Evolutionary conservation across 2,329 filamentous ascomycete species (phyloP).

Genomic region (Alternaria ethzedia): DNA sequence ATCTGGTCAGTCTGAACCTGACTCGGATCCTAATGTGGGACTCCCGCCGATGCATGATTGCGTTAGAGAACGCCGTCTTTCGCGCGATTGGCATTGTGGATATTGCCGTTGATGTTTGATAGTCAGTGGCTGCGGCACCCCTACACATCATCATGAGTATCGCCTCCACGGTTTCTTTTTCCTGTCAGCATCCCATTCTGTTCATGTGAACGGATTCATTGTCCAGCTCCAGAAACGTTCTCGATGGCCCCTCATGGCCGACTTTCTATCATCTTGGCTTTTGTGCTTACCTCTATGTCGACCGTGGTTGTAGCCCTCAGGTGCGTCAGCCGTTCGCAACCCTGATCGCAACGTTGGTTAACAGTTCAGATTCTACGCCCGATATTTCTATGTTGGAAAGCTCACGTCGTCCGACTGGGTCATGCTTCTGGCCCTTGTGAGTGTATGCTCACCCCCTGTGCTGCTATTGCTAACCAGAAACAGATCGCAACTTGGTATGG

Average conservation of each 20-base stretch:
- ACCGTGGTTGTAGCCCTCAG: conserved; percentile 39
- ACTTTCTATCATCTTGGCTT: conserved; percentile 29
- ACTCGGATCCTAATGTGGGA: conserved; percentile 21
- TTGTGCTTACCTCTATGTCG: conserved; percentile 35
- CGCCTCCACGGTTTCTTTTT: not conserved
- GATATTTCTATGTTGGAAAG: conserved; percentile 34
- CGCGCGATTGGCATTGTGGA: conserved; percentile 1
- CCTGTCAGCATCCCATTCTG: not conserved
- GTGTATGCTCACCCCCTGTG: not conserved
- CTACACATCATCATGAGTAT: conserved; percentile 2
- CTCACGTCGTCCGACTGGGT: conserved; percentile 38
- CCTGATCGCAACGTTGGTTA: not conserved
- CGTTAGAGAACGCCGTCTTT: conserved; percentile 11
- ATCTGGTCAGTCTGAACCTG: conserved; percentile 16
- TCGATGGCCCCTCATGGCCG: conserved; percentile 32
- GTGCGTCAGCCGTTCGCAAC: conserved; percentile 13
- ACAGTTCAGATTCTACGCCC: conserved; percentile 36
- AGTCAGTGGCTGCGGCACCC: conserved; percentile 1
- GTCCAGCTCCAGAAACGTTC: not conserved
- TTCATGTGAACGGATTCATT: not conserved
- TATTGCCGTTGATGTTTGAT: conserved; percentile 9
- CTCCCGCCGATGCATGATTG: conserved; percentile 12
- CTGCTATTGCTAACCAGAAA: conserved; percentile 13
- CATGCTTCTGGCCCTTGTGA: conserved; percentile 36
- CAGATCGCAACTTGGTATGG: conserved; percentile 35